Conservation (phyloP, 2,329 filamentous ascomycete genomes). For the Diplodia mutila region DNA sequence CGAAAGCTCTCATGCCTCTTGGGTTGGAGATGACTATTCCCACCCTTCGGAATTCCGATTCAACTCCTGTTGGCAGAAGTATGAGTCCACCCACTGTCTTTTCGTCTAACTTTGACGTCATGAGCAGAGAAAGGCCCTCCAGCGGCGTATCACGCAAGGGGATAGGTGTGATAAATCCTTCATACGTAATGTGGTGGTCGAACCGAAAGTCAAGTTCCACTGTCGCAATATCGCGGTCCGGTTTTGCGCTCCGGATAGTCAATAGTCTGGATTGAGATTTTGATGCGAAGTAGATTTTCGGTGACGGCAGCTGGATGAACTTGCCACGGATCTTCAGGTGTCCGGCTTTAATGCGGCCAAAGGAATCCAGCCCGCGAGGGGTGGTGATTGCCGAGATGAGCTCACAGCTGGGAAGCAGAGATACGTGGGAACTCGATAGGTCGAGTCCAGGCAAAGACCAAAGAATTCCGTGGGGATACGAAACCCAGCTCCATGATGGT, state of each 20-base stretch:
- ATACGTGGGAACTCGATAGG: not conserved
- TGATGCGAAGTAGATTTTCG: not conserved
- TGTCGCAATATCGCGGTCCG: not conserved
- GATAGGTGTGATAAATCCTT: not conserved
- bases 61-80: not conserved
- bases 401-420: not conserved
- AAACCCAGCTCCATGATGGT: not conserved
- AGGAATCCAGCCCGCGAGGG: not conserved
- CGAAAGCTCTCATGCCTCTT: not conserved
- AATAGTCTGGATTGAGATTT: not conserved
- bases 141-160: not conserved
- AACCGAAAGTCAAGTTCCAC: not conserved
- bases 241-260: not conserved
- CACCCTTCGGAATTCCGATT: not conserved
- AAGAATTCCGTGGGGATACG: not conserved
- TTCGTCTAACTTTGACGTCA: not conserved
- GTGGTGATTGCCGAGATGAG: not conserved
- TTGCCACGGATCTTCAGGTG: not conserved
- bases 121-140: not conserved
- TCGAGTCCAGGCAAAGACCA: not conserved
- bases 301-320: not conserved
- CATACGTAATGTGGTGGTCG: not conserved
- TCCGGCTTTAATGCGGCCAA: not conserved
- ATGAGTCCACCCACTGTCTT: not conserved
- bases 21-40: not conserved